Percentiles rank a stretch among this genome's conserved stretches.
Conservation (phyloP, 2,329 filamentous ascomycete species). For the Trichoderma polysporum region DNA sequence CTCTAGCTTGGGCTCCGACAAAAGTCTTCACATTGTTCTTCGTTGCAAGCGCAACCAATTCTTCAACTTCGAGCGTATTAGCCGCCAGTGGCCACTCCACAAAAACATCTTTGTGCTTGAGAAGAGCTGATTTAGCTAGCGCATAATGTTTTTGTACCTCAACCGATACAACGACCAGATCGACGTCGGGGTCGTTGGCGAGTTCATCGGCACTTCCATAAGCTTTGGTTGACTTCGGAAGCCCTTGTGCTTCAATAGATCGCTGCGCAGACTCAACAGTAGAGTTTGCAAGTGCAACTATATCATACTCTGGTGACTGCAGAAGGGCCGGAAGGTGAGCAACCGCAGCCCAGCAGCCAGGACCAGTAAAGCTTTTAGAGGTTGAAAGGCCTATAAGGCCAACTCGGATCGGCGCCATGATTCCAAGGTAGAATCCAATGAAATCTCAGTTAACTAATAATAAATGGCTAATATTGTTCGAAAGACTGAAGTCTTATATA, state of each 20-base stretch:
- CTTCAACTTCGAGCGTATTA: conserved; percentile 37
- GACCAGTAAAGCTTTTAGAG: neutral
- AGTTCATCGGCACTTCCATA: conserved; percentile 48
- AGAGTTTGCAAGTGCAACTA: conserved; percentile 52
- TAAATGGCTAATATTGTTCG: neutral
- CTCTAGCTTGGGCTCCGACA: conserved; percentile 48
- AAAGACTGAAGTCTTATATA: neutral
- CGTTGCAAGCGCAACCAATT: conserved; percentile 38
- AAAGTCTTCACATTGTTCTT: conserved; percentile 38
- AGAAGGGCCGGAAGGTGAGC: conserved; percentile 48
- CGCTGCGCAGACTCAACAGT: conserved; percentile 40
- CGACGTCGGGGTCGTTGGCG: conserved; percentile 46
- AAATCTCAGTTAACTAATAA: neutral
- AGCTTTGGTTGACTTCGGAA: conserved; percentile 39
- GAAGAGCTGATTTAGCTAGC: conserved; percentile 33
- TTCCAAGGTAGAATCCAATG: neutral
- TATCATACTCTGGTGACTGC: conserved; percentile 40
- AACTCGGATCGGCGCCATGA: neutral
- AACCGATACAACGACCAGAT: conserved; percentile 52
- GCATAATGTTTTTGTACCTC: conserved; percentile 48
- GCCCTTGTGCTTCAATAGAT: conserved; percentile 42
- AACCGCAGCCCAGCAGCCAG: conserved; percentile 47
- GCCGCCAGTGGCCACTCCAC: conserved; percentile 55
- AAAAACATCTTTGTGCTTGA: conserved; percentile 48
- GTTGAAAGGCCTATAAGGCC: neutral